Evolutionary conservation across 2,329 filamentous ascomycete genomes (phyloP).

Genomic region (Ilyonectria mors-panacis): DNA sequence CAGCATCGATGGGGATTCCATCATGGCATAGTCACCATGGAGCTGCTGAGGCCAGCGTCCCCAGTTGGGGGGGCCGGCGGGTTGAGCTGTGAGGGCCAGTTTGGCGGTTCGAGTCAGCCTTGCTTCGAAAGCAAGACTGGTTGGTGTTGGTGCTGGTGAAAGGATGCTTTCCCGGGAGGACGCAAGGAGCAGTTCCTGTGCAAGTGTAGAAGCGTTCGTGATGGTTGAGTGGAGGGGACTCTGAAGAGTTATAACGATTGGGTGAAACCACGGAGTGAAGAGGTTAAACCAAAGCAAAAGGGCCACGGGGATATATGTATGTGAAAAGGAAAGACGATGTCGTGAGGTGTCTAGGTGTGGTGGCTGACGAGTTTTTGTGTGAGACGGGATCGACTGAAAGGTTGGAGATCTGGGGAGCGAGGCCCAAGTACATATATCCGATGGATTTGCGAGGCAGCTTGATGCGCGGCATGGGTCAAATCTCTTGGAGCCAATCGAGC

Average conservation of each 20-base stretch:
- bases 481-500: conserved; percentile 51
- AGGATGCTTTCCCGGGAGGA: conserved; percentile 10
- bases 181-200: conserved; percentile 24
- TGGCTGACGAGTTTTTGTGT: conserved; percentile 43
- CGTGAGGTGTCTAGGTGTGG: conserved; percentile 30
- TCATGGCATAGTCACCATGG: conserved; percentile 62
- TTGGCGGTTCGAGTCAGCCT: conserved; percentile 43
- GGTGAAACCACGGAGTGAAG: conserved; percentile 30
- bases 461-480: conserved; percentile 50
- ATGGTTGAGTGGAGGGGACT: conserved; percentile 16
- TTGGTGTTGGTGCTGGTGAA: conserved; percentile 12
- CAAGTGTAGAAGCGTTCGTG: conserved; percentile 21
- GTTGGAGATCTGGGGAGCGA: conserved; percentile 46
- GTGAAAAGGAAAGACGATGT: conserved; percentile 37
- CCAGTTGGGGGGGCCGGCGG: conserved; percentile 65
- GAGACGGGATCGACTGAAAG: conserved; percentile 41
- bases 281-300: conserved; percentile 27
- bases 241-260: conserved; percentile 19
- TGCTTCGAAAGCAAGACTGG: conserved; percentile 46
- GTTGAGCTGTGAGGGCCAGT: conserved; percentile 65
- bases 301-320: conserved; percentile 36
- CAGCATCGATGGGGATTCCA: conserved; percentile 63
- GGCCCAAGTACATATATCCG: conserved; percentile 48
- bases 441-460: conserved; percentile 41
- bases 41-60: conserved; percentile 69